Evolutionary conservation across 2,329 filamentous ascomycete genomes (phyloP), one percentile per base, ranked within the genome.

Genomic region (Exophiala viscosa): DNA sequence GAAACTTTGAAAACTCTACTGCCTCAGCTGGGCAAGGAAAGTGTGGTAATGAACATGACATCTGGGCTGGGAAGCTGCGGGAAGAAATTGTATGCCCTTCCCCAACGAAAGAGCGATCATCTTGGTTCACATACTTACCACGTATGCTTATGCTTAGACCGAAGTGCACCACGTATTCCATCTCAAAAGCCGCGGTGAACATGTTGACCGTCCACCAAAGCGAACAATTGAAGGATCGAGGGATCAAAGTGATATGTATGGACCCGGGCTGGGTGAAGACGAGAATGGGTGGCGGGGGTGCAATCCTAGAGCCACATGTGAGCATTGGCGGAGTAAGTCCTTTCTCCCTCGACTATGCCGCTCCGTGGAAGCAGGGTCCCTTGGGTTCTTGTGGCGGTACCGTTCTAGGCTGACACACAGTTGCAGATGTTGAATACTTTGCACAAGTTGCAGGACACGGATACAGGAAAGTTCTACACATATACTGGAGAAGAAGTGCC

Each of bases 211-310:
- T 73, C 51, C 71, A 72, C 50, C 72, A 75, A 60, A 67, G 68
- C 15, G 65, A 65, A 23, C 66, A 69, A 50, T 58, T 74, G 51
- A 65, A 66, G 60, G 63, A 66, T 14, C 69, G 66, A 48, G 63
- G 66, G 17, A 65, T 59, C 6, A 65, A 64, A 13, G 69, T 72
- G 8, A 63, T 73, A 17, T 66, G 66, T 44, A 70, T 73, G 69
- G 70, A 75, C 64, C 73, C 73, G 0, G 73, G 73, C 5, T 74
- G 71, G 71, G 71, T 75, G 18, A 68, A 70, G 67, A 75, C 72
- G 17, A 66, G 70, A 54, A 70, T 75, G 66, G 73, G 73, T 2
- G 73, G 72, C 0, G 67, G 70, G 34, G 69, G 68, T 2, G 70
- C 70, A 20, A 63, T 71, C 58, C 61, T 73, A 14, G 66, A 69